Evolutionary conservation across 108 stramenopile genomes (phyloP).

Genomic region (Nannochloropsis oceanica): DNA sequence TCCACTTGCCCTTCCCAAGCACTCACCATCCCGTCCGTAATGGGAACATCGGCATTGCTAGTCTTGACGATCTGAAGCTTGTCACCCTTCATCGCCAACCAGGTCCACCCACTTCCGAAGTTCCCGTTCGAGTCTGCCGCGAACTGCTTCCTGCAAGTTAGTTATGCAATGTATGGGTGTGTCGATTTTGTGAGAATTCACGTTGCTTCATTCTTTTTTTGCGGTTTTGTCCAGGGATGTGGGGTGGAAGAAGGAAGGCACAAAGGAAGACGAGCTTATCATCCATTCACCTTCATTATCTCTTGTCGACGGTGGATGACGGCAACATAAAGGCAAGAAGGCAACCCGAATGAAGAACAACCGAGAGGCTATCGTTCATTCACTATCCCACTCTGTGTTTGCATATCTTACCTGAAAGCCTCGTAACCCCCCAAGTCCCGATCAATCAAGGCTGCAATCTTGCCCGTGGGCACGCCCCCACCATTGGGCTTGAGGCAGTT

Average conservation of each 20-base stretch:
- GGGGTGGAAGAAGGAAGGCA: too few relatives aligned
- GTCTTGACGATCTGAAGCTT: conserved; percentile 21
- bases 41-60: conserved; percentile 35
- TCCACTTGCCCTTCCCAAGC: background rate
- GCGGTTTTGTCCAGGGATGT: background rate
- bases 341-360: background rate
- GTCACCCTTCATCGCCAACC: conserved; percentile 28
- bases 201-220: conserved; percentile 8
- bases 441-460: conserved; percentile 32
- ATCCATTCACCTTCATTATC: conserved; percentile 3
- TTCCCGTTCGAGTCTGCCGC: background rate
- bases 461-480: conserved; percentile 45
- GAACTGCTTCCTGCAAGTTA: background rate
- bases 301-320: background rate
- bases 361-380: background rate
- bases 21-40: conserved; percentile 5
- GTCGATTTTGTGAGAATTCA: background rate
- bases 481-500: conserved; percentile 47
- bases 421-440: conserved; percentile 34
- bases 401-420: conserved; percentile 26
- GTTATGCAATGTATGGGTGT: background rate
- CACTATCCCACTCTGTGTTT: conserved; percentile 13
- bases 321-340: background rate
- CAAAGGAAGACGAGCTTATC: background rate
- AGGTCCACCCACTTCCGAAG: conserved; percentile 44